Conservation (phyloP, 306 rosid genomes). For the Medicago lupulina region DNA sequence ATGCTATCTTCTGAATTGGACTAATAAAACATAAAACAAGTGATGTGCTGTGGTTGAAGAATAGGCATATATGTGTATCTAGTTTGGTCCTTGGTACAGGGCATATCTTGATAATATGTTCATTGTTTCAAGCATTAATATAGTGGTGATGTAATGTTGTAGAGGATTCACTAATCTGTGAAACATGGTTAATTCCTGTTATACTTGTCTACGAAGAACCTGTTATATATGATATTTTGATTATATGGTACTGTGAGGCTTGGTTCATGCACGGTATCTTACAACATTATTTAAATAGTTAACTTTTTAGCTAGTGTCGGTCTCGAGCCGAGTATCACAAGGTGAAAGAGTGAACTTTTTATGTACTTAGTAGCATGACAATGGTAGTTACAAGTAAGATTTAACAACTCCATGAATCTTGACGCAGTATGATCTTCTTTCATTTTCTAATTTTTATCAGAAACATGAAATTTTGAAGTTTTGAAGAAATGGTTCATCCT, state of each 20-base stretch:
- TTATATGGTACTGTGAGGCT: not conserved
- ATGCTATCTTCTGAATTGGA: constrained; percentile 7
- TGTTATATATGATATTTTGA: not conserved
- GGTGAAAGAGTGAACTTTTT: no score
- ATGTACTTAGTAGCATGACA: not conserved
- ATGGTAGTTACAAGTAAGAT: not conserved
- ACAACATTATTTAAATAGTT: not conserved
- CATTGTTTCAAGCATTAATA: not conserved
- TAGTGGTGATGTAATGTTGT: constrained; percentile 3
- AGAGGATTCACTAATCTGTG: constrained; percentile 6
- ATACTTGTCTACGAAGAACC: not conserved
- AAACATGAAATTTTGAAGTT: constrained; percentile 24
- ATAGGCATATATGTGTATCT: not conserved
- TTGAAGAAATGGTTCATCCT: not conserved
- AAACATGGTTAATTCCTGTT: not conserved
- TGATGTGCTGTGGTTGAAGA: not conserved
- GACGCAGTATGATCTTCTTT: not conserved
- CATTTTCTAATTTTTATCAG: constrained; percentile 10
- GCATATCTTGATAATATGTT: constrained; percentile 1
- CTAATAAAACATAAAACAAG: constrained; percentile 5
- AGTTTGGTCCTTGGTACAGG: constrained; percentile 11
- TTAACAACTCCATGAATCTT: not conserved
- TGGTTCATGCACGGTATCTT: not conserved
- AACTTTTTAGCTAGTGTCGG: not conserved
- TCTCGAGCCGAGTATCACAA: no score